These are phyloP conservation scores for Suhomyces maxii DNA, from an alignment of 1,139 yeast species.

Conservation along the genomic window DNA sequence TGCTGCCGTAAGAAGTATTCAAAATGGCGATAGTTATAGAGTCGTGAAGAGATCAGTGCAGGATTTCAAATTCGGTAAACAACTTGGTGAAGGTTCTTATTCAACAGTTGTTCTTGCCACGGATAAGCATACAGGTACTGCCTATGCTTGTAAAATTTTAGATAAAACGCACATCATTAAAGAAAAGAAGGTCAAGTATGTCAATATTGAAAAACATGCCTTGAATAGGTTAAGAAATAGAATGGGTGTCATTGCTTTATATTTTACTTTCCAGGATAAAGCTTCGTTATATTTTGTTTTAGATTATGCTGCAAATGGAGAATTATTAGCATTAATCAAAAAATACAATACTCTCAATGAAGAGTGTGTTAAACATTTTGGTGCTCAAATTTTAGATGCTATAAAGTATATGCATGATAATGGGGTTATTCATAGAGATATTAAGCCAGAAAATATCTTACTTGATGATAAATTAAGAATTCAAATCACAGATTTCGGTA, in stretches of 20 bases:
- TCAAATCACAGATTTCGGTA: constrained; percentile 81
- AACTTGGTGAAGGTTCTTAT: constrained; percentile 94
- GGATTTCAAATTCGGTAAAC: constrained; percentile 85
- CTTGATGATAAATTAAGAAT: constrained; percentile 63
- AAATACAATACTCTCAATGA: constrained; percentile 78
- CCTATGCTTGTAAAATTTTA: constrained; percentile 87
- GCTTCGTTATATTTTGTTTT: constrained; percentile 85
- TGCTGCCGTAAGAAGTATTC: constrained; percentile 35
- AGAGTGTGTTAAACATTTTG: constrained; percentile 69
- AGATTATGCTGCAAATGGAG: constrained; percentile 93
- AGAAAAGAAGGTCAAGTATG: constrained; percentile 94
- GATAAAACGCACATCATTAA: constrained; percentile 93
- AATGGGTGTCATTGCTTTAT: constrained; percentile 77
- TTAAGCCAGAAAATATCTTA: constrained; percentile 75
- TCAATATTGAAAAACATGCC: constrained; percentile 92
- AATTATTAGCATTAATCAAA: constrained; percentile 75
- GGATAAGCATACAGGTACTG: constrained; percentile 67
- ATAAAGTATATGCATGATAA: constrained; percentile 69
- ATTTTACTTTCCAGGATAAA: constrained; percentile 93
- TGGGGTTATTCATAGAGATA: constrained; percentile 78
- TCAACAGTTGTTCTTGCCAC: constrained; percentile 90
- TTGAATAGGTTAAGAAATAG: constrained; percentile 74
- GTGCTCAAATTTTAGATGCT: constrained; percentile 64
- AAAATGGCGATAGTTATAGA: constrained; percentile 17
- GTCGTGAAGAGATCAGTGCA: constrained; percentile 62